These are phyloP conservation scores for Isatis lusitanica DNA, from an alignment of 441 rosid genomes.

Conservation along the genomic window DNA sequence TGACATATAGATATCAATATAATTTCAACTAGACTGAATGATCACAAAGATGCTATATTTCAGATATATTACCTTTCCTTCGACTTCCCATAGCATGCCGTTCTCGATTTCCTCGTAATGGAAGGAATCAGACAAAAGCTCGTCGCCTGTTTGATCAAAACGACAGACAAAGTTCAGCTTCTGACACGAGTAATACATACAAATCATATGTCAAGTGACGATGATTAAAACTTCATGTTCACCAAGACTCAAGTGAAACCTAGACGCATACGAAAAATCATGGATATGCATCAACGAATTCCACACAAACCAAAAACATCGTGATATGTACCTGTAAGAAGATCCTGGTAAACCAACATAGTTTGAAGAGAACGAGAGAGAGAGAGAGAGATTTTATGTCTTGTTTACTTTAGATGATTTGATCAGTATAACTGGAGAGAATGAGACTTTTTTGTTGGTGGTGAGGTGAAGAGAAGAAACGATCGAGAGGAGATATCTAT, in stretches of 20 bases:
- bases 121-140: constrained; percentile 89
- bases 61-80: constrained; percentile 56
- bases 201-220: too few relatives aligned
- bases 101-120: constrained; percentile 72
- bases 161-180: constrained; percentile 3
- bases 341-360: constrained; percentile 89
- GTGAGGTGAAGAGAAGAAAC: not conserved
- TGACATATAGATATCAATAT: not conserved
- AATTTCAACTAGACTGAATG: not conserved
- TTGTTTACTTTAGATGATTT: too few relatives aligned
- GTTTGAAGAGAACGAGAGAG: constrained; percentile 21
- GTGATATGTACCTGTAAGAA: constrained; percentile 49
- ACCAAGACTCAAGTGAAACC: not conserved
- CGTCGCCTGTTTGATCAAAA: constrained; percentile 55
- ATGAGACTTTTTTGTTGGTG: not conserved
- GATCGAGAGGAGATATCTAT: too few relatives aligned
- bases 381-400: too few relatives aligned
- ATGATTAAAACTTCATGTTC: not conserved
- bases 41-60: not conserved
- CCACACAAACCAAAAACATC: not conserved
- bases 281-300: not conserved
- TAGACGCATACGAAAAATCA: not conserved
- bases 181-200: not conserved
- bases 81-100: constrained; percentile 81
- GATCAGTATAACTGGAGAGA: too few relatives aligned